These are phyloP conservation scores for Huntiella decipiens DNA, from an alignment of 2,329 filamentous ascomycete species.

Conservation along the genomic window DNA sequence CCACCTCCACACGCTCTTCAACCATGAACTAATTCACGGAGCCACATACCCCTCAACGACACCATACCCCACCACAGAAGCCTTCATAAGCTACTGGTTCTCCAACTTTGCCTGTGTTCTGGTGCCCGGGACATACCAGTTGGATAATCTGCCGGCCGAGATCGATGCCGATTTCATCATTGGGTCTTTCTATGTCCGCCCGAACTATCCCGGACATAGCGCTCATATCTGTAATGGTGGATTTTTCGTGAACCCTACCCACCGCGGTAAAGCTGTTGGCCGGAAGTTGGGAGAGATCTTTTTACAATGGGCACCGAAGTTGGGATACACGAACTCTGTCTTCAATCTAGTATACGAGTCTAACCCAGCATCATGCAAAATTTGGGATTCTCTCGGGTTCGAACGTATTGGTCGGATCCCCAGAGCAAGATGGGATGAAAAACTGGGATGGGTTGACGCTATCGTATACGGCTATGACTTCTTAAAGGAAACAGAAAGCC, in stretches of 20 bases:
- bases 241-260: slow-evolving; percentile 55
- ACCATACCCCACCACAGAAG: slow-evolving; percentile 44
- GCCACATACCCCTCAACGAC: slow-evolving; percentile 78
- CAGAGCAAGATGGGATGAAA: slow-evolving; percentile 44
- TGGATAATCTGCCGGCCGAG: too few relatives aligned
- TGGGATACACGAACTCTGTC: slow-evolving; percentile 76
- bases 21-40: slow-evolving; percentile 78
- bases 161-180: slow-evolving; percentile 20
- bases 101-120: slow-evolving; percentile 78
- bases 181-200: slow-evolving; percentile 86
- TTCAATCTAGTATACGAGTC: slow-evolving; percentile 93
- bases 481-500: slow-evolving; percentile 11
- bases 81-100: slow-evolving; percentile 75
- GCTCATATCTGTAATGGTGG: slow-evolving; percentile 81
- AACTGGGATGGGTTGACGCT: slow-evolving; percentile 39
- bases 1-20: slow-evolving; percentile 69
- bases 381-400: slow-evolving; percentile 85
- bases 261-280: slow-evolving; percentile 55
- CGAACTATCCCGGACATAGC: slow-evolving; percentile 78
- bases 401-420: slow-evolving; percentile 77
- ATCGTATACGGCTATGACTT: slow-evolving; percentile 59
- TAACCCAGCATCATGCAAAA: slow-evolving; percentile 72
- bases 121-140: slow-evolving; percentile 42
- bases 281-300: slow-evolving; percentile 60
- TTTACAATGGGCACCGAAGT: slow-evolving; percentile 60